Conservation (phyloP, 768 basidiomycete species). For the Lanmaoa pseudosensibilis region DNA sequence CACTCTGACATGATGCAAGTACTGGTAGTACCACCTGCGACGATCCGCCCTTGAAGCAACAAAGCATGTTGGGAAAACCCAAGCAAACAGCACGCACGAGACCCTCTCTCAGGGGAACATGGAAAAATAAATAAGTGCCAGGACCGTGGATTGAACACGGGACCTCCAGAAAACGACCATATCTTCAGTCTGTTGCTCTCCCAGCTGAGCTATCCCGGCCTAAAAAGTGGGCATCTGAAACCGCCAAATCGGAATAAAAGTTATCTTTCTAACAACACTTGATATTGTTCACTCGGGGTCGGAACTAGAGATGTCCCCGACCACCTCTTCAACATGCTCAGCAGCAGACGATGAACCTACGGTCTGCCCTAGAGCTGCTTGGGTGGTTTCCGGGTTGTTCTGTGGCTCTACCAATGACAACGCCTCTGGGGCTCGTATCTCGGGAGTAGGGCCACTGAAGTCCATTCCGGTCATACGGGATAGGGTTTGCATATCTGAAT, state of each 20-base stretch:
- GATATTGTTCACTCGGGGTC: constrained; percentile 15
- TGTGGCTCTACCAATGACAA: constrained; percentile 34
- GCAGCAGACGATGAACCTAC: constrained; percentile 37
- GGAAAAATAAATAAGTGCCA: constrained; percentile 38
- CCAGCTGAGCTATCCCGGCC: constrained; percentile 72
- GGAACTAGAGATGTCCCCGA: constrained; percentile 32
- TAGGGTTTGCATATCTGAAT: constrained; percentile 66
- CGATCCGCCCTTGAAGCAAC: neutral
- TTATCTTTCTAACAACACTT: neutral
- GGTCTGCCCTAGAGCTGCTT: constrained; percentile 9
- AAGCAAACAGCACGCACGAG: neutral
- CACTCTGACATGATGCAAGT: too few relatives aligned
- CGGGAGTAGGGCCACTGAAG: constrained; percentile 78
- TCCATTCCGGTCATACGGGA: constrained; percentile 84
- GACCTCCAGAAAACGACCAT: constrained; percentile 45
- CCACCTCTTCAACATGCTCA: constrained; percentile 27
- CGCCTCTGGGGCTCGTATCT: constrained; percentile 49
- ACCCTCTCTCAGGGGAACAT: neutral
- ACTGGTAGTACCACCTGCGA: neutral
- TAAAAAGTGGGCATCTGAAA: neutral
- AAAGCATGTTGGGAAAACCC: neutral
- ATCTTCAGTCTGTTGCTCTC: constrained; percentile 73
- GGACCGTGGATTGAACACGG: constrained; percentile 57
- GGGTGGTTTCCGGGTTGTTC: neutral
- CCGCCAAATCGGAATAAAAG: neutral